Base-by-base conservation (phyloP, 768 basidiomycete species). In the Suillus weaverae region DNA sequence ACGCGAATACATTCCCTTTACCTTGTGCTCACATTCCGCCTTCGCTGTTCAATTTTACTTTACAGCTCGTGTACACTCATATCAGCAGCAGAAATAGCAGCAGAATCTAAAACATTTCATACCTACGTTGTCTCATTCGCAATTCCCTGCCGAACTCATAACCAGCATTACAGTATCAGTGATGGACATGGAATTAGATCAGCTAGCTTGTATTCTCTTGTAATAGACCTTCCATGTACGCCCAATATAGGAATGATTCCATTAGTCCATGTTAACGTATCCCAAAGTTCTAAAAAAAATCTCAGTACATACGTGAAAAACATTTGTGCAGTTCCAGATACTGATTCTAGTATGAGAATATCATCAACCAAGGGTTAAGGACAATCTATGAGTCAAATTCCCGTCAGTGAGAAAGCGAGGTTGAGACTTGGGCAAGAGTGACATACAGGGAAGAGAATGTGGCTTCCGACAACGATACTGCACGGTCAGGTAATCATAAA, bases 331-430 rank as follows among this genome's bases (percentile, higher is more conserved):
- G 53, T 35, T 6, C 20, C 20, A 22, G 13, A 13, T 22, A 22
- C 33, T 4, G 35, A 22, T 8, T 36, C 26, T 59, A 74, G 33
- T 84, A 86, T 0, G 87, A 89, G 77, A 94, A 94, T 48, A 93
- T 90, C 89, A 93, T 92, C 61, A 94, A 78, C 89, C 90, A 92
- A 1, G 92, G 94, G 70, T 95, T 95, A 48, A 95, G 84, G 32
- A 94, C 87, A 63, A 96, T 89, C 83, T 90, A n/a, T 33, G 32
- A 56, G 44, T 66, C 81, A 79, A 56, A 78, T 68, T 53, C 80
- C 78, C 67, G 26, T 59, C 57, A 82, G 22, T 32, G 68, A 64
- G 32, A 22, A 60, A 44, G 26, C 8, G 61, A 11, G 18, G 53
- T 26, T 33, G 18, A 51, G 39, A 53, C 53, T 51, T 53, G 57